phyloP scores from a whole-genome alignment of 1,139 yeast species.

The Dujonia santamariae region DNA sequence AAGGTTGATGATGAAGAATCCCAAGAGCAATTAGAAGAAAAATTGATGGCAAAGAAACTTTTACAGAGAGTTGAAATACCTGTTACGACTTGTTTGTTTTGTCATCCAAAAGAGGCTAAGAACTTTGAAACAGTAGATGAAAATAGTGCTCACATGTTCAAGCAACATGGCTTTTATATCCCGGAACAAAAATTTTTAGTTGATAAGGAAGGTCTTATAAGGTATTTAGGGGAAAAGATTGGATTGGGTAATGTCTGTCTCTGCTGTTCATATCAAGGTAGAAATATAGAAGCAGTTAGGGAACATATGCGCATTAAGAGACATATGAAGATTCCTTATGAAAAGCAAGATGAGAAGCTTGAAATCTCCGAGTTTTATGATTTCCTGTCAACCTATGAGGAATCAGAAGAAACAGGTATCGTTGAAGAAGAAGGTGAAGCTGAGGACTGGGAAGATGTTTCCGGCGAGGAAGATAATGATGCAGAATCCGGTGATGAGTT shows the following conservation, averaged over 20 bases:
- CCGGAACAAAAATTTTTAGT: constrained; percentile 75
- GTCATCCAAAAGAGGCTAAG: constrained; percentile 47
- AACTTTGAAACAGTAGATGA: constrained; percentile 47
- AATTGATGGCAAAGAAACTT: constrained; percentile 53
- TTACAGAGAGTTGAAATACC: constrained; percentile 68
- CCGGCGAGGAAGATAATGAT: constrained; percentile 40
- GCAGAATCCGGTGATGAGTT: constrained; percentile 41
- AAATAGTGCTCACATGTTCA: constrained; percentile 74
- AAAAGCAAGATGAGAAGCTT: constrained; percentile 73
- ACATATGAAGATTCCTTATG: constrained; percentile 89
- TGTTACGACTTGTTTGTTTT: constrained; percentile 73
- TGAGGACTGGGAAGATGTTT: constrained; percentile 48
- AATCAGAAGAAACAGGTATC: constrained; percentile 14
- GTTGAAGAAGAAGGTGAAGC: constrained; percentile 28
- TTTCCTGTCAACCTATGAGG: constrained; percentile 62
- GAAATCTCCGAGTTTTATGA: constrained; percentile 85
- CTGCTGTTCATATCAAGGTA: constrained; percentile 81
- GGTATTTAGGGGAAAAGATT: constrained; percentile 76
- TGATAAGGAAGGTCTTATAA: constrained; percentile 68
- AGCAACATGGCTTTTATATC: constrained; percentile 75
- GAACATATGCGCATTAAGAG: constrained; percentile 86
- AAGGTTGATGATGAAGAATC: constrained; percentile 20
- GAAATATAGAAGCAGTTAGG: constrained; percentile 78
- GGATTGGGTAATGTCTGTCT: constrained; percentile 86
- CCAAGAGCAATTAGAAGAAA: constrained; percentile 48